Evolutionary conservation across 106 monocot genomes (phyloP), one percentile per base, ranked within the genome.

Genomic region (Allium sativum): DNA sequence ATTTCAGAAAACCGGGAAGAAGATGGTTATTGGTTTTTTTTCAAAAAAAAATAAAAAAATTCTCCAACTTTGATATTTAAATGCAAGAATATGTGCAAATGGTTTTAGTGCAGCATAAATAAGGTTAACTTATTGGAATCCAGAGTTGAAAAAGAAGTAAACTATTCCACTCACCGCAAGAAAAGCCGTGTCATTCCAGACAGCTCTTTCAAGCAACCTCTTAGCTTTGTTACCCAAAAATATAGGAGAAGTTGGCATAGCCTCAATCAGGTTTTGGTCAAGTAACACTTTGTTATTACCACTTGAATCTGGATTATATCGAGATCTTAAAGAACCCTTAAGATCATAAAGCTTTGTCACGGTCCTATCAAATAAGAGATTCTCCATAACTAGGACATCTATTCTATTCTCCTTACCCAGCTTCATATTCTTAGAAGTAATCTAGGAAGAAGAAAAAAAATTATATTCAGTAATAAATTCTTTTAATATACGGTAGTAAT

Each of bases 151-250:
- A 5, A 31, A 31, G 31, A 31, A 31, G 31, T 31, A 31, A 31
- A 31, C 2, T 68, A 21, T 46, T 40, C 40, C 40, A 70, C 93
- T 74, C 51, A 89, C 89, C 2, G 82, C 85, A 19, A 93, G 78
- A 81, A 93, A 93, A 65, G 85, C 44, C 58, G 85, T 93, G 70
- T 93, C 93, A 72, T 93, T 93, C 93, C 93, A 93, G 65, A 93
- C 85, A 81, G 93, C 93, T 72, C 89, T 75, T 70, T 83, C 89
- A 21, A 93, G 61, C n/a, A 93, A 55, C 44, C 85, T 64, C 62
- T 93, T 93, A 17, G 89, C 78, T 63, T 86, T 83, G 74, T 89
- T 86, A 11, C 89, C 93, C 16, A 93, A 80, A 67, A 89, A 93
- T 72, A 93, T 93, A 14, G 93, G 93, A 58, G 93, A 93, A 45